Evolutionary conservation across 2,329 filamentous ascomycete genomes (phyloP).

Genomic region (Sporothrix humicola): DNA sequence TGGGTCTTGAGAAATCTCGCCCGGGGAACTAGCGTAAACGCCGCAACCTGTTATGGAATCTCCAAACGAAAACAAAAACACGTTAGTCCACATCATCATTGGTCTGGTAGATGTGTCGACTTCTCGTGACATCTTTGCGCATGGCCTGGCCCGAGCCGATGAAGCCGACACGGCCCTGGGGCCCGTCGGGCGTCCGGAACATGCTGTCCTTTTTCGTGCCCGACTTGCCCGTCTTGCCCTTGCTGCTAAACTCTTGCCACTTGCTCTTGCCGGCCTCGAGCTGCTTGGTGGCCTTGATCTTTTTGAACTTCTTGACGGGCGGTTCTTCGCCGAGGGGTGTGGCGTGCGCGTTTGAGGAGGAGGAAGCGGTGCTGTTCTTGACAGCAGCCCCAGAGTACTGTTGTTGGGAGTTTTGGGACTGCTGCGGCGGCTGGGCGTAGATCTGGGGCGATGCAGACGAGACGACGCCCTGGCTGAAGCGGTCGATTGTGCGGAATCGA

Average conservation of each 20-base stretch:
- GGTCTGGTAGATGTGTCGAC: constrained; percentile 82
- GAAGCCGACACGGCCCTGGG: constrained; percentile 91
- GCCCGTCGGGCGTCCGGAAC: constrained; percentile 89
- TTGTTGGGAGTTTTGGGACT: constrained; percentile 62
- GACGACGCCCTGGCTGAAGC: constrained; percentile 55
- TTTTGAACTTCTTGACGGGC: constrained; percentile 80
- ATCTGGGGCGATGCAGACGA: constrained; percentile 62
- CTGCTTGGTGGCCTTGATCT: constrained; percentile 88
- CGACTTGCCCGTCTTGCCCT: constrained; percentile 70
- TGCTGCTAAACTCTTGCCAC: constrained; percentile 91
- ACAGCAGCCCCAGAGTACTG: constrained; percentile 53
- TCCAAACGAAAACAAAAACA: not conserved
- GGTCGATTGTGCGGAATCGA: constrained; percentile 36
- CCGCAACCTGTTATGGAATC: constrained; percentile 23
- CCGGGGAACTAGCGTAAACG: not conserved
- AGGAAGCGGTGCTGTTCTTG: constrained; percentile 36
- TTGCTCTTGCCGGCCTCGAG: constrained; percentile 89
- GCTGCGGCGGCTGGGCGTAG: constrained; percentile 65
- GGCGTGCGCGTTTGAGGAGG: too few relatives aligned
- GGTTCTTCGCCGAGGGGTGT: constrained; percentile 62
- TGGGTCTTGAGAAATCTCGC: not conserved
- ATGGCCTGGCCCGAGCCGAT: constrained; percentile 94
- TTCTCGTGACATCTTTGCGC: constrained; percentile 86
- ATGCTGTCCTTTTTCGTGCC: constrained; percentile 87
- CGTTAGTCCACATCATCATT: constrained; percentile 73